Conservation (phyloP, 1,284 basidiomycete genomes). For the Sphaerobolus stellatus region DNA sequence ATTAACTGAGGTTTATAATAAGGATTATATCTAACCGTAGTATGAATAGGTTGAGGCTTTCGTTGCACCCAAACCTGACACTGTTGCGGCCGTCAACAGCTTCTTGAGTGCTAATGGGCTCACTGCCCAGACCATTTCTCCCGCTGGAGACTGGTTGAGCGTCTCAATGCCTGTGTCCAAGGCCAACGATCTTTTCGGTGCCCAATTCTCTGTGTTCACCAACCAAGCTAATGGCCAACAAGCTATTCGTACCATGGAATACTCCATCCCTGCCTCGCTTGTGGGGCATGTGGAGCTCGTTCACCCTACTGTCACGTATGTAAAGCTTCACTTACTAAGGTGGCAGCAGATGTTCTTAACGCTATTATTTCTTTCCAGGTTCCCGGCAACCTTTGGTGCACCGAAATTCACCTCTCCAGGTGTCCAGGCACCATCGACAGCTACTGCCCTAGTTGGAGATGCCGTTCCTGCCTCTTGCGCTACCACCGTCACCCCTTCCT, state of each 20-base stretch:
- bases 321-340: not conserved
- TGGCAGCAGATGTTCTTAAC: not conserved
- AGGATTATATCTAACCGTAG: not conserved
- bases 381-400: not conserved
- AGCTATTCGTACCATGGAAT: constrained; percentile 19
- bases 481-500: constrained; percentile 14
- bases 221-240: constrained; percentile 14
- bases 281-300: constrained; percentile 18
- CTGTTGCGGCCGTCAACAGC: constrained; percentile 21
- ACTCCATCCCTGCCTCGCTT: constrained; percentile 16
- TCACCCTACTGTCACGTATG: constrained; percentile 19
- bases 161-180: constrained; percentile 25
- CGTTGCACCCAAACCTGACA: constrained; percentile 12
- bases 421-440: not conserved
- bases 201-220: constrained; percentile 17
- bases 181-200: constrained; percentile 25
- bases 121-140: constrained; percentile 18
- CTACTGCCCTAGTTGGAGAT: not conserved
- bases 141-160: constrained; percentile 28
- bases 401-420: not conserved
- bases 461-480: constrained; percentile 16
- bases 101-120: constrained; percentile 27
- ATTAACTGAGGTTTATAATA: not conserved
- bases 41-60: constrained; percentile 17
- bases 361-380: not conserved